Base-by-base conservation (phyloP, 2,329 filamentous ascomycete genomes). In the Neophaeococcomyces mojaviensis region DNA sequence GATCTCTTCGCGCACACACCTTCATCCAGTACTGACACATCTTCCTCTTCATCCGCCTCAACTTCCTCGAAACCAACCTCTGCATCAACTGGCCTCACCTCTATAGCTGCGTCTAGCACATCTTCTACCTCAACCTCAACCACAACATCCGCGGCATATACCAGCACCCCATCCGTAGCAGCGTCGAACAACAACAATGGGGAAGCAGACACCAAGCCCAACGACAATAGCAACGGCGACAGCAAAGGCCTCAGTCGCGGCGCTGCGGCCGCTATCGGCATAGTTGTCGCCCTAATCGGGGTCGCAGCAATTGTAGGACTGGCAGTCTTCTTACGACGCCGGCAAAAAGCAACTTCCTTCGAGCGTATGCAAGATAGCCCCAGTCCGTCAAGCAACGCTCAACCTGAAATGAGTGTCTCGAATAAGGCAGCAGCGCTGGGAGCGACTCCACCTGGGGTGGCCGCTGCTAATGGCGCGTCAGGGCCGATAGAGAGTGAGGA, bases 361-460 rank as follows among this genome's bases (percentile, higher is more conserved):
- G 26, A 20, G 12, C 36, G 22, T n/a, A 44, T 44, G 41, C 41
- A 22, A 30, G 41, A 44, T n/a, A 44, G 13, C 16, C 41, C 41
- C 19, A 9, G n/a, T 31, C 16, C 39, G 9, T 12, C 22, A 19
- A 16, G 39, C 22, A 26, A 15, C 22, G 32, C 13, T 3, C 13
- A 30, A 9, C 9, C 35, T 13, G 6, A 44, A 9, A 36, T 13
- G 15, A 28, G 18, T 13, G 28, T 28, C 32, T n/a, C 24, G 19
- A 16, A 13, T 10, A 28, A n/a, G 10, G 32, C 32, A 28, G 41
- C 30, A 18, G 35, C 20, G 3, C 20, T 18, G 5, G 35, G 16
- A 3, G 15, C 35, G 12, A 16, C 35, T 20, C 16, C 35, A 12
- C 13, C 28, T 18, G 19, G 15, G 5, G 20, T 32, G 15, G 32